phyloP scores from a whole-genome alignment of 768 basidiomycete genomes.

The Pleurotus citrinopileatus region DNA sequence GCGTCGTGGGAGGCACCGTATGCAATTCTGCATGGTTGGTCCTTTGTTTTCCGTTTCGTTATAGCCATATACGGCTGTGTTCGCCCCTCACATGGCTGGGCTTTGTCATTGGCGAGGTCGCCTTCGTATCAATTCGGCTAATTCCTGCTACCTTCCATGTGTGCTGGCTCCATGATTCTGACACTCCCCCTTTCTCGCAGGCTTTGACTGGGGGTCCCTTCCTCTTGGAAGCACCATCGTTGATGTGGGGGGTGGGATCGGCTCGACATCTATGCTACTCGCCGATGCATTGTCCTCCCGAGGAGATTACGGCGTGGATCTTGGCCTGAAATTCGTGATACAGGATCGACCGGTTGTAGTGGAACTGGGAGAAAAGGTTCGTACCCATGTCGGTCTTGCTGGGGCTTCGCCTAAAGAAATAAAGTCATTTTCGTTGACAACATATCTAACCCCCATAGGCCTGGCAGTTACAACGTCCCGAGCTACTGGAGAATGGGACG shows the following conservation, averaged over 20 bases:
- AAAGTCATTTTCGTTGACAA: no score
- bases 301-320: constrained; percentile 18
- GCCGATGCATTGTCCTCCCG: constrained; percentile 25
- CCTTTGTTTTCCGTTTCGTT: not conserved
- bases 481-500: constrained; percentile 50
- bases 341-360: constrained; percentile 52
- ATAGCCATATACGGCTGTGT: not conserved
- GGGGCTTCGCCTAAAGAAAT: no score
- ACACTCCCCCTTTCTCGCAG: constrained; percentile 22
- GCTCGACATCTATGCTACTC: constrained; percentile 37
- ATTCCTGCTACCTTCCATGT: not conserved
- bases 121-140: not conserved
- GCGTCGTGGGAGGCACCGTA: constrained; percentile 68
- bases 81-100: not conserved
- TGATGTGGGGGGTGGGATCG: constrained; percentile 63
- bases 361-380: constrained; percentile 36
- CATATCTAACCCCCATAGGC: constrained; percentile 37
- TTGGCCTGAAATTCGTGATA: constrained; percentile 38
- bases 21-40: constrained; percentile 52
- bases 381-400: not conserved
- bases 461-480: constrained; percentile 58
- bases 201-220: constrained; percentile 49
- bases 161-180: not conserved
- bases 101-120: not conserved
- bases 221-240: constrained; percentile 44